These are phyloP conservation scores for Lipomyces mesembrius DNA, from an alignment of 805 yeast genomes.

Conservation along the genomic window DNA sequence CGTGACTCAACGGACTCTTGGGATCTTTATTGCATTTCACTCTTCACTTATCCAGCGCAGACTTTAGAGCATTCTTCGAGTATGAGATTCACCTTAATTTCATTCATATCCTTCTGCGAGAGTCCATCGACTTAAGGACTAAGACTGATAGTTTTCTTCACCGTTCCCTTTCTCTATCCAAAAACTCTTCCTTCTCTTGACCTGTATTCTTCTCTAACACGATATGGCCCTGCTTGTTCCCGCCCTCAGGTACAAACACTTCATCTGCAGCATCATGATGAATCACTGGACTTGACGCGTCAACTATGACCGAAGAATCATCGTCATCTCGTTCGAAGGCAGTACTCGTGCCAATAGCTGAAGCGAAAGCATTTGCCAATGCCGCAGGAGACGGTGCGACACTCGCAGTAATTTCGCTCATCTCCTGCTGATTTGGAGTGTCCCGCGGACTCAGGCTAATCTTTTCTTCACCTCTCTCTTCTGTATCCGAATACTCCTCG, in stretches of 20 bases:
- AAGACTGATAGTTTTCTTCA: too few relatives aligned
- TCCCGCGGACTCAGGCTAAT: too few relatives aligned
- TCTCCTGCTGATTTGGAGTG: constrained; percentile 9
- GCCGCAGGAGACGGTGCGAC: background rate
- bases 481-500: too few relatives aligned
- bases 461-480: too few relatives aligned
- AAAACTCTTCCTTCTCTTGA: constrained; percentile 30
- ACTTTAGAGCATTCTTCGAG: background rate
- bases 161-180: constrained; percentile 29
- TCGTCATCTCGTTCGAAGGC: constrained; percentile 13
- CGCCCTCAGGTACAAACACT: constrained; percentile 28
- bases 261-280: constrained; percentile 16
- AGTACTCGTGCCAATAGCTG: background rate
- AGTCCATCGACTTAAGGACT: too few relatives aligned
- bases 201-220: constrained; percentile 26
- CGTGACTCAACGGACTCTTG: constrained; percentile 32
- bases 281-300: constrained; percentile 25
- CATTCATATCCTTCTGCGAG: constrained; percentile 18
- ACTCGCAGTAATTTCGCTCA: constrained; percentile 12
- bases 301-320: constrained; percentile 26
- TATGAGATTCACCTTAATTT: constrained; percentile 6
- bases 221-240: constrained; percentile 27
- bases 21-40: constrained; percentile 11
- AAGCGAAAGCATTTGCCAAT: background rate
- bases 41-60: constrained; percentile 8